Base-by-base conservation (phyloP, 345 rosid species). In the Clausena lansium region DNA sequence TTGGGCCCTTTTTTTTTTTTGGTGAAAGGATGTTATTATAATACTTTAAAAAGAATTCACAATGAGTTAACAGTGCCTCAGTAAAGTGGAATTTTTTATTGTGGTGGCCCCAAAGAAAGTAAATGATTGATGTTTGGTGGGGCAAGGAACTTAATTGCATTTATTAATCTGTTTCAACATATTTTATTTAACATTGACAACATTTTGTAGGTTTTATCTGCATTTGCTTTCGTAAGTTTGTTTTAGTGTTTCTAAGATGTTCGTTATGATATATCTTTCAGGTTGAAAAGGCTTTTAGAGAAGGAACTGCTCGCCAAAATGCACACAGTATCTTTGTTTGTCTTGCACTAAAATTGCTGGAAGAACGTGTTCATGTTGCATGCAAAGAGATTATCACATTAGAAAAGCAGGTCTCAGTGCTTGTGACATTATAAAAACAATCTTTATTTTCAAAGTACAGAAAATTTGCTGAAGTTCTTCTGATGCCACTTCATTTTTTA, bases 231-330 rank as follows among this genome's bases (percentile, higher is more conserved):
- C 32, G 66, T 45, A 58, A 66, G 58, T 38, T 54, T 69, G 71
- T 27, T 62, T 73, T 57, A 11, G 52, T 57, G 28, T 39, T 74
- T 65, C 71, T 64, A 66, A 25, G 71, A 63, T 54, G 52, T 59
- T 66, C 35, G 9, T 9, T 52, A 4, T 70, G 70, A 24, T 73
- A 57, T 2, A 52, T 27, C 63, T 82, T 82, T 85, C 89, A 96
- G 99, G 97, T 96, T 76, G 99, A 96, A 77, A 96, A 96, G 86
- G 98, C 99, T 76, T 94, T 90, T 80, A 94, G 98, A 86, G 98
- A 94, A 90, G 98, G 98, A 80, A 94, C 95, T 39, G 95, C 98
- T 10, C 97, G 97, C 82, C 97, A 94, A 84, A 96, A 94, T 88
- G 97, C 98, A 65, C 98, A 94, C 86, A 96, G 98, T 84, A 90